Percentiles rank a stretch among this genome's conserved stretches.
phyloP scores from a whole-genome alignment of 2,329 filamentous ascomycete species.

The Calonectria multiphialidica region DNA sequence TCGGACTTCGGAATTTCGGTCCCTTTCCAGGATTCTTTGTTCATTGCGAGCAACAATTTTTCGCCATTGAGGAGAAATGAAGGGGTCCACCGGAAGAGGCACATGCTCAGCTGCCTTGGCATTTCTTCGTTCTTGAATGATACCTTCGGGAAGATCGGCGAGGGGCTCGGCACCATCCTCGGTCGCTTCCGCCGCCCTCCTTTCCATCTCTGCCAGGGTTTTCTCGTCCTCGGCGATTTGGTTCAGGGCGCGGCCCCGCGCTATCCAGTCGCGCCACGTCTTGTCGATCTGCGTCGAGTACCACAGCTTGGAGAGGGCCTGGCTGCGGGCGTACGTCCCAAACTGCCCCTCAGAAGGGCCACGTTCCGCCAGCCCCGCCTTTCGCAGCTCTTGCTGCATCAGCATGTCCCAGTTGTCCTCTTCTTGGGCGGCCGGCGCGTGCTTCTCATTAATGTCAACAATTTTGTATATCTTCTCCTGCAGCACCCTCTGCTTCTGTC shows the following conservation, averaged over 20 bases:
- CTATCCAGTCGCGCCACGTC: constrained; percentile 54
- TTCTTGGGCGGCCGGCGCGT: constrained; percentile 41
- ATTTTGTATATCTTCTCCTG: constrained; percentile 54
- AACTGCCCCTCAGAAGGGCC: constrained; percentile 16
- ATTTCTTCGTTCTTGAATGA: not conserved
- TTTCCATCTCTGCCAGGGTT: constrained; percentile 41
- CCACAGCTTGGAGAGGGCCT: constrained; percentile 49
- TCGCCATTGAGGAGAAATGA: not conserved
- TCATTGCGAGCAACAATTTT: not conserved
- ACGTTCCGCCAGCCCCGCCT: constrained; percentile 25
- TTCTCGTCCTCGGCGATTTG: constrained; percentile 56
- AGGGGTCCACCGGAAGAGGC: not conserved
- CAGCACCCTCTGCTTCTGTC: constrained; percentile 61
- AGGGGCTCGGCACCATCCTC: not conserved
- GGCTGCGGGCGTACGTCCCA: constrained; percentile 47
- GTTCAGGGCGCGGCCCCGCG: constrained; percentile 55
- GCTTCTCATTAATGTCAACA: constrained; percentile 54
- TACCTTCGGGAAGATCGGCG: not conserved
- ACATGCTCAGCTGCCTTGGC: not conserved
- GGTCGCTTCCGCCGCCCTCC: not conserved
- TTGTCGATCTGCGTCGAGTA: constrained; percentile 45
- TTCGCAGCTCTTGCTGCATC: constrained; percentile 44
- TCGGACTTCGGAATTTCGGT: not conserved
- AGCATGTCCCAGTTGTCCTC: constrained; percentile 65
- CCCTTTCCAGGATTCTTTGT: not conserved